Evolutionary conservation across 208 protist species (phyloP), one percentile per base, ranked within the genome.

Genomic region (Wallacemonas sp.): DNA sequence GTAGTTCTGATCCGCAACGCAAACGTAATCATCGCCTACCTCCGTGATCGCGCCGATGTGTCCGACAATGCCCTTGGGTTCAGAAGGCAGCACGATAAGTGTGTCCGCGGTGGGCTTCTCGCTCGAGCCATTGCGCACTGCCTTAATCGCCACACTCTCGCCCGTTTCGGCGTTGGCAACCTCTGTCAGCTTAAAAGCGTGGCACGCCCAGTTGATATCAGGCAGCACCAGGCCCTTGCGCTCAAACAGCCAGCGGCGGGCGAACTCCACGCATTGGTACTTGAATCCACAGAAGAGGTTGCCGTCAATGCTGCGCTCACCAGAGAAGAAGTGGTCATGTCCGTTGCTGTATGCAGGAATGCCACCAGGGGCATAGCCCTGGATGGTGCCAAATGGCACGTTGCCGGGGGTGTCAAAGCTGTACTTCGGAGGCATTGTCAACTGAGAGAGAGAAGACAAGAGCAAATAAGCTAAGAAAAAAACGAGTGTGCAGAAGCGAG

Each of bases 261-360:
- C 90, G 46, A 93, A 95, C 71, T 95, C 90, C 19, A 93, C 87
- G 57, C 87, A 95, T 67, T 95, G 90, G 62, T 92, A 95, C 74
- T 93, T 93, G 68, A 88, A 95, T 33, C 90, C 90, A 65, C 73
- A 92, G 62, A 91, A 93, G 42, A 95, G 45, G 63, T 82, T 75
- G 29, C 63, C 76, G 53, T 89, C 78, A 42, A 95, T 69, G 70
- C 77, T 91, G 42, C 90, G 90, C 68, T 93, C 85, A 15, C 79
- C 90, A 0, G 86, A 92, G 71, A 95, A 95, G 77, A 80, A 92
- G 66, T 85, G 76, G 66, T 93, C 85, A 60, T 92, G 80, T 36
- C 85, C 81, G 68, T 95, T 95, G 68, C 90, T 93, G 78, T 91
- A 95, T n/a, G 90, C 90, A 0, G 86, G 78, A 46, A 95, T 85